Evolutionary conservation across 495 filamentous ascomycete genomes (phyloP).

Genomic region (Ramalina intermedia): DNA sequence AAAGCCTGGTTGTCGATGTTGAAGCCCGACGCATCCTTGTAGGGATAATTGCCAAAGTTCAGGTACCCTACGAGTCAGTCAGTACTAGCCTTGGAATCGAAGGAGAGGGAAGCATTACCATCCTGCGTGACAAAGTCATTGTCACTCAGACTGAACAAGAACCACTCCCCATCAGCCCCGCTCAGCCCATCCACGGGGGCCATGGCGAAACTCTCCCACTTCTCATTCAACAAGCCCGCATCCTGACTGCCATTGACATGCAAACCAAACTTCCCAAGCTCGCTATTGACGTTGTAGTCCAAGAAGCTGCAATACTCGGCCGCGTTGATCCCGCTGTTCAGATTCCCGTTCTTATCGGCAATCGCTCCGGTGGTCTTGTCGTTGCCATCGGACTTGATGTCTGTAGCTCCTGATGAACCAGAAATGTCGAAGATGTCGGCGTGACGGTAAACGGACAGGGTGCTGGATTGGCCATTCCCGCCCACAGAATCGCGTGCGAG

Average conservation of each 20-base stretch:
- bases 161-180: conserved; percentile 40
- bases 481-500: conserved; percentile 50
- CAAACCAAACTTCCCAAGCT: conserved; percentile 53
- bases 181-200: conserved; percentile 41
- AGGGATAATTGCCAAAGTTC: conserved; percentile 46
- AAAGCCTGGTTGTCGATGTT: conserved; percentile 55
- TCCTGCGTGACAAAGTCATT: conserved; percentile 76
- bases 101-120: conserved; percentile 29
- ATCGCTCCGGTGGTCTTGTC: conserved; percentile 38
- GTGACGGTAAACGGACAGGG: conserved; percentile 52
- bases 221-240: conserved; percentile 52
- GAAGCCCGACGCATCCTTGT: conserved; percentile 46
- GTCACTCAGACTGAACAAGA: conserved; percentile 53
- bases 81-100: not conserved
- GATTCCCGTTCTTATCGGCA: conserved; percentile 35
- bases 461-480: conserved; percentile 41
- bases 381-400: conserved; percentile 40
- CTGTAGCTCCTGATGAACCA: conserved; percentile 34
- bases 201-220: conserved; percentile 63
- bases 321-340: conserved; percentile 42
- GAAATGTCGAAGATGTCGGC: conserved; percentile 58
- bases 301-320: conserved; percentile 57
- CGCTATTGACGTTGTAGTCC: conserved; percentile 55
- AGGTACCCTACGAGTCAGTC: conserved; percentile 34
- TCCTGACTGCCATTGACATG: conserved; percentile 53